Percentiles rank a stretch among this genome's conserved stretches.
These are phyloP conservation scores for Lodderomyces orthopsilosis DNA, from an alignment of 1,139 yeast genomes.

Conservation along the genomic window DNA sequence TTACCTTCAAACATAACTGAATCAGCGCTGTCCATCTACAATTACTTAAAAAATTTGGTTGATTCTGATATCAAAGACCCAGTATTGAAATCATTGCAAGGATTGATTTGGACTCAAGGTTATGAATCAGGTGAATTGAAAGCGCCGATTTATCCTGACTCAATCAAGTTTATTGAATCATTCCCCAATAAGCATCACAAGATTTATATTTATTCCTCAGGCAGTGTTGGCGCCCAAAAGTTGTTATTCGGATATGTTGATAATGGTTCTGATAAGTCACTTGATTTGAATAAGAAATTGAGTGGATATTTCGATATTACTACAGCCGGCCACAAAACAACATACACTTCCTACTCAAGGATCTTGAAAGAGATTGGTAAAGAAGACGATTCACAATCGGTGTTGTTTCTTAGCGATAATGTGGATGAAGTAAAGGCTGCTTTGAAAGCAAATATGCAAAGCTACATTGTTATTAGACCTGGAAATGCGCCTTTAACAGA, in stretches of 20 bases:
- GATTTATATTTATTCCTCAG: slow-evolving; percentile 85
- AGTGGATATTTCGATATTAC: slow-evolving; percentile 80
- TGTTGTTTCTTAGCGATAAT: slow-evolving; percentile 76
- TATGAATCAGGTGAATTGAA: slow-evolving; percentile 68
- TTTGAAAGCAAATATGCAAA: slow-evolving; percentile 55
- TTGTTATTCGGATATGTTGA: slow-evolving; percentile 67
- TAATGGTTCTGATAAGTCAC: slow-evolving; percentile 21
- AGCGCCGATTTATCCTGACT: slow-evolving; percentile 79
- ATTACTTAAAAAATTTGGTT: slow-evolving; percentile 58
- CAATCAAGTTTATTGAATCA: slow-evolving; percentile 52
- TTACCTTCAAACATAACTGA: slow-evolving; percentile 41
- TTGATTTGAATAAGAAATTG: slow-evolving; percentile 54
- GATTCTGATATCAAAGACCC: slow-evolving; percentile 74
- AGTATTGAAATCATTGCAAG: slow-evolving; percentile 74
- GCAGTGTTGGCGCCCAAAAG: slow-evolving; percentile 83
- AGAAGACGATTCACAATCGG: slow-evolving; percentile 23
- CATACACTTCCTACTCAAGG: slow-evolving; percentile 51
- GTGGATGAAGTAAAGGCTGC: slow-evolving; percentile 74
- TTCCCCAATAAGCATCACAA: slow-evolving; percentile 22
- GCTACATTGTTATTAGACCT: slow-evolving; percentile 63
- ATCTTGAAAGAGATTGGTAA: slow-evolving; percentile 51
- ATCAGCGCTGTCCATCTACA: slow-evolving; percentile 27
- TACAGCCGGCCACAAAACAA: slow-evolving; percentile 75
- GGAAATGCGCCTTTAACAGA: slow-evolving; percentile 63
- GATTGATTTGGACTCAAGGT: slow-evolving; percentile 78